phyloP scores from a whole-genome alignment of 1,284 basidiomycete species.

The Trichosporon coremiiforme region DNA sequence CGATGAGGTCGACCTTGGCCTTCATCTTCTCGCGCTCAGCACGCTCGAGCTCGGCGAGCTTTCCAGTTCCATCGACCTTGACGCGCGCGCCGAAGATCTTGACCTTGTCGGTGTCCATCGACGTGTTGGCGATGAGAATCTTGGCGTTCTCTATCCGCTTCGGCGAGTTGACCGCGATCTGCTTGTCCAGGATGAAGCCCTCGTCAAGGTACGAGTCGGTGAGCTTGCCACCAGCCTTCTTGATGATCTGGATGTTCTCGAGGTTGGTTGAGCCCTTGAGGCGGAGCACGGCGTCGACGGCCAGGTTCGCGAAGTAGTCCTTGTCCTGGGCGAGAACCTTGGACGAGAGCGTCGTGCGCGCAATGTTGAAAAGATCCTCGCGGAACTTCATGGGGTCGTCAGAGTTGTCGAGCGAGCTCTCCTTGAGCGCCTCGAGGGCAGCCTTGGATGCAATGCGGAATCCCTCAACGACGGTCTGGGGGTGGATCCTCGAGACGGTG shows the following conservation, averaged over 20 bases:
- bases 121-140: constrained; percentile 97
- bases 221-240: constrained; percentile 97
- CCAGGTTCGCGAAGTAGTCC: constrained; percentile 97
- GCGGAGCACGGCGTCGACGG: constrained; percentile 93
- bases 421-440: constrained; percentile 81
- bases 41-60: constrained; percentile 95
- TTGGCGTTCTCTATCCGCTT: constrained; percentile 94
- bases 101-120: constrained; percentile 99
- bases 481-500: constrained; percentile 82
- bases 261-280: constrained; percentile 93
- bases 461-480: constrained; percentile 99
- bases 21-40: constrained; percentile 99
- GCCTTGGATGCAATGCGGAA: constrained; percentile 89
- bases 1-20: constrained; percentile 93
- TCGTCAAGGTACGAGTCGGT: constrained; percentile 98
- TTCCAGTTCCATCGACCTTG: constrained; percentile 92
- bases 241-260: constrained; percentile 99
- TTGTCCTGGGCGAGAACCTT: constrained; percentile 98
- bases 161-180: constrained; percentile 90
- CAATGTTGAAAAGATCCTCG: constrained; percentile 92
- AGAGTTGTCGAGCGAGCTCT: constrained; percentile 77
- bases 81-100: constrained; percentile 97
- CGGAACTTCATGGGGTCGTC: constrained; percentile 76
- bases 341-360: constrained; percentile 90
- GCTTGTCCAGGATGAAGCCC: constrained; percentile 98